Conservation (phyloP, 495 filamentous ascomycete species). For the Viridothelium virens region DNA sequence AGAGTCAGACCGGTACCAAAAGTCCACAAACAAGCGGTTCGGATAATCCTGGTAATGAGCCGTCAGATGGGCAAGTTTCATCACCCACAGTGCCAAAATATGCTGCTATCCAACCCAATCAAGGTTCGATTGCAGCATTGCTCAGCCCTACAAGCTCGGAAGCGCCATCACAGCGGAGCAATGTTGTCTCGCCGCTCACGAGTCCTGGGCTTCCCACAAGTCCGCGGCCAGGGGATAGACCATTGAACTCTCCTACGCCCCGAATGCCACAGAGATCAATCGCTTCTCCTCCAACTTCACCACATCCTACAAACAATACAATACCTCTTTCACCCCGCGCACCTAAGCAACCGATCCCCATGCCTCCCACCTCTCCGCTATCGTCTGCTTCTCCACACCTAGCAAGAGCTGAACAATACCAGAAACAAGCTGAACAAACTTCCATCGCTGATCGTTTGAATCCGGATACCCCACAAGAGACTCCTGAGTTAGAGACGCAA, state of each 20-base stretch:
- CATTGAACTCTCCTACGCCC: constrained; percentile 63
- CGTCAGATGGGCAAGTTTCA: not conserved
- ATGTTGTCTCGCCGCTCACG: constrained; percentile 52
- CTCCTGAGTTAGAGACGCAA: constrained; percentile 20
- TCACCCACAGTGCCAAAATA: constrained; percentile 4
- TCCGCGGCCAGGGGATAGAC: constrained; percentile 72
- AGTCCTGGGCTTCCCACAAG: constrained; percentile 86
- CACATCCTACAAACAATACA: constrained; percentile 35
- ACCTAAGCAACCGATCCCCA: constrained; percentile 55
- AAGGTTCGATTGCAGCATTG: constrained; percentile 10
- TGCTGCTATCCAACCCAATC: constrained; percentile 8
- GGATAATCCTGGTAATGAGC: not conserved
- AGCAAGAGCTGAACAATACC: constrained; percentile 26
- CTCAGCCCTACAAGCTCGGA: constrained; percentile 11
- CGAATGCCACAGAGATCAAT: constrained; percentile 51
- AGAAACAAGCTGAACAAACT: constrained; percentile 18
- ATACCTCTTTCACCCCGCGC: constrained; percentile 66
- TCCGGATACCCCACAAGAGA: constrained; percentile 15
- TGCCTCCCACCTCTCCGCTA: constrained; percentile 54
- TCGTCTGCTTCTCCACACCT: constrained; percentile 46
- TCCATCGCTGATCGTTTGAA: constrained; percentile 16
- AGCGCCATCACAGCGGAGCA: constrained; percentile 20
- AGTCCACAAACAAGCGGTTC: constrained; percentile 12
- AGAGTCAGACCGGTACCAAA: constrained; percentile 35
- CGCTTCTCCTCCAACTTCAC: constrained; percentile 60